phyloP scores from a whole-genome alignment of 2,329 filamentous ascomycete species.

The Aspergillus quadricinctus region DNA sequence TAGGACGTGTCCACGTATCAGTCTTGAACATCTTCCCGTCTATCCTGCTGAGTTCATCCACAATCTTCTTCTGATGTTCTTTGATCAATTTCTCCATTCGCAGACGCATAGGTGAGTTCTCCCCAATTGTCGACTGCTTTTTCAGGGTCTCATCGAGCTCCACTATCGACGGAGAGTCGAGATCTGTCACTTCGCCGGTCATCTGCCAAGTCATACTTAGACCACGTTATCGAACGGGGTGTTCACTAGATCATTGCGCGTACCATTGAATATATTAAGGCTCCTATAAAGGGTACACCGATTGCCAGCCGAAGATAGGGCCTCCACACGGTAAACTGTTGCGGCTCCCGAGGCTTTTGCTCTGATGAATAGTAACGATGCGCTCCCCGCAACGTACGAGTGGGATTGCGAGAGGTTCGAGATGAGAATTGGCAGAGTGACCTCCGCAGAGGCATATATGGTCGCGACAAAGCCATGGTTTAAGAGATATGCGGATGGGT shows the following conservation, averaged over 20 bases:
- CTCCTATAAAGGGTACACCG: conserved; percentile 47
- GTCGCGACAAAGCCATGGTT: conserved; percentile 31
- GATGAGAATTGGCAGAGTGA: conserved; percentile 24
- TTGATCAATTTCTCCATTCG: conserved; percentile 98
- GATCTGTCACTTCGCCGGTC: conserved; percentile 34
- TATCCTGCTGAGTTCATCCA: conserved; percentile 73
- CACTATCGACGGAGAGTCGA: conserved; percentile 62
- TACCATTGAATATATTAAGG: conserved; percentile 51
- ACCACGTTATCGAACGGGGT: background rate
- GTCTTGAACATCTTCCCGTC: conserved; percentile 77
- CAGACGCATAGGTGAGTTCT: conserved; percentile 87
- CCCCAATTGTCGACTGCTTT: conserved; percentile 68
- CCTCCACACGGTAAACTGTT: conserved; percentile 37
- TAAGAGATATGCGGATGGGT: conserved; percentile 3
- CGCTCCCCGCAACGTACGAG: conserved; percentile 14
- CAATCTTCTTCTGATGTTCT: conserved; percentile 83
- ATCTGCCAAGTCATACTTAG: conserved; percentile 22
- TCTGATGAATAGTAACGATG: conserved; percentile 25
- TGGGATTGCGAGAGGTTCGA: conserved; percentile 17
- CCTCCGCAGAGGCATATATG: conserved; percentile 32
- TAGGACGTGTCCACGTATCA: conserved; percentile 82
- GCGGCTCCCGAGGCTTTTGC: conserved; percentile 16
- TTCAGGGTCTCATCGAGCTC: conserved; percentile 80
- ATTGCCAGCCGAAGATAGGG: conserved; percentile 47
- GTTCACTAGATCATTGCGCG: background rate